A percentile compares a stretch with the other conserved stretches of the same genome.
These are phyloP conservation scores for Coemansia sp. DNA, from an alignment of 192 early-diverging fungal genomes.

Conservation along the genomic window DNA sequence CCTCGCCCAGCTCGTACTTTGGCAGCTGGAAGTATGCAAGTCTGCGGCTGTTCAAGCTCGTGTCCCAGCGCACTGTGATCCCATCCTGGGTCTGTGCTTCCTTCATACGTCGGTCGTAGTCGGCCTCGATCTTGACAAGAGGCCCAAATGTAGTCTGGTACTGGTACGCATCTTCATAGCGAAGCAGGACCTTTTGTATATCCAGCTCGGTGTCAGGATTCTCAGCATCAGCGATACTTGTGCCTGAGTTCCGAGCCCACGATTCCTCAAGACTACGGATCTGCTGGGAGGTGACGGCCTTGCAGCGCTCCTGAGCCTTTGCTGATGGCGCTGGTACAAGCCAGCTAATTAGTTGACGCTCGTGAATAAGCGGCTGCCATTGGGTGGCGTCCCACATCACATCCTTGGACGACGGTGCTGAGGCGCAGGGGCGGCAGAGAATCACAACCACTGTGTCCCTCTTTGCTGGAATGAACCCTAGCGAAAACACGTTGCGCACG, in stretches of 20 bases:
- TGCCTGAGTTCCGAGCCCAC: slow-evolving; percentile 78
- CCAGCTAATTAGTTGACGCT: slow-evolving; percentile 93
- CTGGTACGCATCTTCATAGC: slow-evolving; percentile 96
- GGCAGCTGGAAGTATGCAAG: slow-evolving; percentile 92
- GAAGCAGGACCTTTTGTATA: slow-evolving; percentile 76
- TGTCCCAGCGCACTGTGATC: slow-evolving; percentile 95
- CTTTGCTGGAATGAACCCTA: slow-evolving; percentile 99
- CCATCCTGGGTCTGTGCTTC: slow-evolving; percentile 96
- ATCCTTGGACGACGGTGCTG: slow-evolving; percentile 85
- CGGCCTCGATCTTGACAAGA: slow-evolving; percentile 92
- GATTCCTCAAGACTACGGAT: slow-evolving; percentile 86
- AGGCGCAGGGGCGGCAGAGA: slow-evolving; percentile 92
- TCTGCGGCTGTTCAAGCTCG: slow-evolving; percentile 89
- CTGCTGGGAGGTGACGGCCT: slow-evolving; percentile 78
- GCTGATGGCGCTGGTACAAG: slow-evolving; percentile 87
- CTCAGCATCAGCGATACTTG: slow-evolving; percentile 67
- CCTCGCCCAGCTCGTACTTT: slow-evolving; percentile 84
- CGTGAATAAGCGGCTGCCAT: slow-evolving; percentile 96
- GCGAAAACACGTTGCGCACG: slow-evolving; percentile 88
- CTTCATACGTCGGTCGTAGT: slow-evolving; percentile 83
- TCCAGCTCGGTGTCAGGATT: slow-evolving; percentile 43
- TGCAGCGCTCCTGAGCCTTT: slow-evolving; percentile 78
- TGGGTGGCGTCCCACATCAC: slow-evolving; percentile 95
- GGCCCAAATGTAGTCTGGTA: slow-evolving; percentile 97
- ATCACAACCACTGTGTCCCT: slow-evolving; percentile 96